Evolutionary conservation across 768 basidiomycete genomes (phyloP), one percentile per base, ranked within the genome.

Genomic region (Fibroporia radiculosa): DNA sequence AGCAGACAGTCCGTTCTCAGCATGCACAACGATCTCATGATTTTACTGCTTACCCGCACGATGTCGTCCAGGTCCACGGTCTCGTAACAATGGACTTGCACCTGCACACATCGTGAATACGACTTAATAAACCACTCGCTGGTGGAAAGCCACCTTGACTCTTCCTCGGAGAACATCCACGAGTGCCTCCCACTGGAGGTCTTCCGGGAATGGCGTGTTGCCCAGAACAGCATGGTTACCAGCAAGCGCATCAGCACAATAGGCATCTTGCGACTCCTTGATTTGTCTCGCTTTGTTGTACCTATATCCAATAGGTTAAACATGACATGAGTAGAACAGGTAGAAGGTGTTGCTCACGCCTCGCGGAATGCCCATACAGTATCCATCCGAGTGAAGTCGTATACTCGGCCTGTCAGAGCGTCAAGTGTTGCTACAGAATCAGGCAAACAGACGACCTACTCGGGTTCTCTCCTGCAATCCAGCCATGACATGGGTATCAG

Each of bases 91-190:
- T 79, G 77, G 1, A 67, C 67, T 38, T 79, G 70, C 3, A 81
- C 70, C 75, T 77, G 26, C 23, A 13, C 28, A 32, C 5, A 27
- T n/a, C 19, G 8, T 25, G 3, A 11, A 42, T 16, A n/a, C 13
- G 28, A 18, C 25, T 29, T 19, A 28, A 10, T 37, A 40, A 37
- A n/a, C 10, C n/a, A 7, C 39, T 40, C 23, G 27, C 6, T 25
- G 19, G 18, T 34, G 31, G 10, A 25, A 37, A 33, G 51, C 10
- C 48, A 82, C 83, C 69, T 84, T 90, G 37, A 87, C 84, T 44
- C 75, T 73, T 12, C 89, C 88, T 51, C 89, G 68, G 6, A 91
- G 61, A 1, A 89, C 83, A 56, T 89, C 85, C 0, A 84, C 81
- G 18, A 89, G 64, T 1, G 83, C 74, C 56, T 89, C 85, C 85